Evolutionary conservation across 176 grass and related monocot genomes (phyloP), one percentile per base, ranked within the genome.

Genomic region (Oryza punctata): DNA sequence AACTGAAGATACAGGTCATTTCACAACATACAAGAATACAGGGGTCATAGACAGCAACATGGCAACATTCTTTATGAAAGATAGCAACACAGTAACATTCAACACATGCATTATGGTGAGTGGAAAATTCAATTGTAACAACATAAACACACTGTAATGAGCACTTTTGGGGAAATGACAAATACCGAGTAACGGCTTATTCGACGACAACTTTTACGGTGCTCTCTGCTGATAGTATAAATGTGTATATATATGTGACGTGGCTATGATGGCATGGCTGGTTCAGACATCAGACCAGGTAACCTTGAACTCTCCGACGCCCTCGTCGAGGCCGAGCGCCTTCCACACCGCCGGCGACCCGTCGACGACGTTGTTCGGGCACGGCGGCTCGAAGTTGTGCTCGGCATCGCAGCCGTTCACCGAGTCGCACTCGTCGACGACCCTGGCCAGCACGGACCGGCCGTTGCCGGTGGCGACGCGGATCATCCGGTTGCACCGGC

Each of bases 341-440:
- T 73, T 87, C 89, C 89, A 91, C 32, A 91, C 89, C 67, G 76
- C 81, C 1, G 44, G 37, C 25, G 85, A 88, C 35, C 75, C 27
- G 78, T 88, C 89, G 26, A 91, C 85, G 47, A 85, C 50, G 65
- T 85, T 69, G 77, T 44, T 9, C 35, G 84, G 15, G 76, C 91
- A 92, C 23, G 91, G 91, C 26, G 91, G 91, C 70, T 92, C 83
- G 35, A 87, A 86, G 80, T 92, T 92, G 66, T 92, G 90, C 25
- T 68, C 78, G 0, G n/a, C 24, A 54, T 89, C 90, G 40, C 87
- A 92, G 13, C 86, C 87, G 23, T 82, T 41, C 21, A 72, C 81
- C 8, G 91, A 90, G 67, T 93, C 91, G 12, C 91, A 93, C 85
- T 93, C 88, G 82, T 93, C 91, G 19, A 93, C 87, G 43, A 90